phyloP scores from a whole-genome alignment of 108 stramenopile genomes.

The Aurantiochytrium sp. region DNA sequence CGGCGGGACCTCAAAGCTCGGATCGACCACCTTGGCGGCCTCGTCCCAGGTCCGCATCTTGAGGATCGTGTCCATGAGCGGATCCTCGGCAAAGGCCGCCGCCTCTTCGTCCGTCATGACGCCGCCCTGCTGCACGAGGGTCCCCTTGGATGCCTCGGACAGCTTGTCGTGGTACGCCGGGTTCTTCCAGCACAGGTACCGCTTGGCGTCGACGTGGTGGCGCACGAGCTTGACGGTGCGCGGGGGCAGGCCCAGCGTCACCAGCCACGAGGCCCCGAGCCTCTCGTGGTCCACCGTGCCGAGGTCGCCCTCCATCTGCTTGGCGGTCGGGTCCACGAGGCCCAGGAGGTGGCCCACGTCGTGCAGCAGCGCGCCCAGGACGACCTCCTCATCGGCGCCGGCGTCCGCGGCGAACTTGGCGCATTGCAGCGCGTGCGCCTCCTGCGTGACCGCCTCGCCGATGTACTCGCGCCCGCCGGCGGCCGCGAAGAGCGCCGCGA shows the following conservation, averaged over 20 bases:
- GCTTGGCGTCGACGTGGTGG: constrained; percentile 40
- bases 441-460: constrained; percentile 25
- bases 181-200: constrained; percentile 36
- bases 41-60: constrained; percentile 46
- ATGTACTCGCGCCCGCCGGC: constrained; percentile 13
- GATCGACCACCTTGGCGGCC: constrained; percentile 34
- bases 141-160: constrained; percentile 36
- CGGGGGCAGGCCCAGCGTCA: constrained; percentile 35
- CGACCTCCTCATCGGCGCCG: not conserved
- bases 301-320: constrained; percentile 40
- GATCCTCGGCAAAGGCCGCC: not conserved
- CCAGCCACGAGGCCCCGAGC: constrained; percentile 29
- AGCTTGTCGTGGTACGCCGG: constrained; percentile 37
- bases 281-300: constrained; percentile 38
- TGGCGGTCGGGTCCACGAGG: not conserved
- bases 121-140: constrained; percentile 39
- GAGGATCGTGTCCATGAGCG: constrained; percentile 18
- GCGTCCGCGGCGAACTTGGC: constrained; percentile 27
- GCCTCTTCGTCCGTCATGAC: constrained; percentile 39
- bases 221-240: not conserved
- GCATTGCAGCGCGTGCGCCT: constrained; percentile 24
- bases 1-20: not conserved
- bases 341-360: constrained; percentile 43
- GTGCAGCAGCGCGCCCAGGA: constrained; percentile 29
- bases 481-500: not conserved